phyloP scores from a whole-genome alignment of 2,329 filamentous ascomycete species.

The Furcasterigmium sp. region DNA sequence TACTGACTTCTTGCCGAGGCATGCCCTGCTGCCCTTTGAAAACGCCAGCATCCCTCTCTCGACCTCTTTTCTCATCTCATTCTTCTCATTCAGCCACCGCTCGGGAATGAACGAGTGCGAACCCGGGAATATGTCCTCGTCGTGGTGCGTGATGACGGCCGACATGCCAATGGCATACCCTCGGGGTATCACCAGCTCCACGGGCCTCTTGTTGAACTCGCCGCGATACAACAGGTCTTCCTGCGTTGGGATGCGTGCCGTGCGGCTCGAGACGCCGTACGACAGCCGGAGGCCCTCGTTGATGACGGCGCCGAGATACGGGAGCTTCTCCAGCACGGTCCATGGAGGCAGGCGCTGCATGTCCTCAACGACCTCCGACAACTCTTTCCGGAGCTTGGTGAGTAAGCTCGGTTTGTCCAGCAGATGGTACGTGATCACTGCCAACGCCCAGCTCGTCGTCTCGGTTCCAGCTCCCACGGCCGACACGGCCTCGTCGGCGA shows the following conservation, averaged over 20 bases:
- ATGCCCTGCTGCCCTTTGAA: constrained; percentile 33
- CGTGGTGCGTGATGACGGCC: constrained; percentile 28
- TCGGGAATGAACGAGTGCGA: constrained; percentile 32
- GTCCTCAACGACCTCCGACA: background rate
- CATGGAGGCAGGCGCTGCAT: constrained; percentile 9
- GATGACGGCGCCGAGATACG: constrained; percentile 30
- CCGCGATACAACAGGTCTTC: constrained; percentile 23
- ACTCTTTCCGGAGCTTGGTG: constrained; percentile 19
- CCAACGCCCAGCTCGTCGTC: constrained; percentile 1
- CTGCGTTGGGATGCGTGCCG: constrained; percentile 19
- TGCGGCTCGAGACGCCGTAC: constrained; percentile 19
- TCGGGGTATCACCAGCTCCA: constrained; percentile 26
- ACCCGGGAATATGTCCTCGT: constrained; percentile 29
- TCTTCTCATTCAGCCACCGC: constrained; percentile 30
- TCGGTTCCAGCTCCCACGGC: background rate
- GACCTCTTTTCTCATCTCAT: constrained; percentile 20
- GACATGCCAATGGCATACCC: constrained; percentile 34
- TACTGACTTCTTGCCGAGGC: constrained; percentile 31
- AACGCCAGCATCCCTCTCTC: constrained; percentile 35
- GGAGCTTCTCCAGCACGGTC: constrained; percentile 25
- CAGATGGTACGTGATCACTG: constrained; percentile 22
- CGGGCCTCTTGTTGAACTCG: constrained; percentile 13
- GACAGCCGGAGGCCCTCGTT: constrained; percentile 30
- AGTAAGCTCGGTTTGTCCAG: constrained; percentile 25
- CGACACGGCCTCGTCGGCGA: background rate